Evolutionary conservation across 192 early-diverging fungal species (phyloP).

Genomic region (Lunasporangiospora selenospora): DNA sequence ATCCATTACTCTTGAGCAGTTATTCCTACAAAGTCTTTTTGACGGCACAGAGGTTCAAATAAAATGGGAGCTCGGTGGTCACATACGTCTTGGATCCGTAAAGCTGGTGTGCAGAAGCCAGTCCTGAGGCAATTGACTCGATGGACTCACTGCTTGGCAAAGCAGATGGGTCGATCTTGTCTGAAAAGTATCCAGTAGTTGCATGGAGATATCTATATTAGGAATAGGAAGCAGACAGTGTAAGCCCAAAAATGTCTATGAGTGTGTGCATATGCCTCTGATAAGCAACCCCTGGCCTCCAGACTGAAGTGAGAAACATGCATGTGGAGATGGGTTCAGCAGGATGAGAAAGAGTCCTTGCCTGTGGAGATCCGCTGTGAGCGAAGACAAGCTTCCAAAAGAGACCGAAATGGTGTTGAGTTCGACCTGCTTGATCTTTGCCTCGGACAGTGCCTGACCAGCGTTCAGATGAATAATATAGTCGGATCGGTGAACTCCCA

Average conservation of each 20-base stretch:
- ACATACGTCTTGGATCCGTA: slow-evolving; percentile 65
- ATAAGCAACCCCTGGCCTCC: neutral
- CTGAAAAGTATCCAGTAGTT: slow-evolving; percentile 52
- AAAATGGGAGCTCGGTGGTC: too few species aligned
- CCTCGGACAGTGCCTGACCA: slow-evolving; percentile 51
- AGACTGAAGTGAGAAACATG: neutral
- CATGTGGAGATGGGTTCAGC: neutral
- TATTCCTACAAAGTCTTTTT: too few species aligned
- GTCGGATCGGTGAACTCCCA: slow-evolving; percentile 94
- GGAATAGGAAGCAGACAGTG: neutral
- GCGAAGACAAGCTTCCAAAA: slow-evolving; percentile 84
- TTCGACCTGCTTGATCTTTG: slow-evolving; percentile 89
- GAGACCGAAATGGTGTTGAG: slow-evolving; percentile 95
- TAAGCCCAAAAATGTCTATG: neutral
- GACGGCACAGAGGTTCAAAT: too few species aligned
- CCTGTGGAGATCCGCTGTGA: slow-evolving; percentile 81
- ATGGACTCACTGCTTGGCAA: slow-evolving; percentile 76
- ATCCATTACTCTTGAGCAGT: neutral
- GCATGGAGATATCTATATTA: slow-evolving; percentile 54
- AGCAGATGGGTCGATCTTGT: slow-evolving; percentile 46
- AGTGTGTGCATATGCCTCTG: neutral
- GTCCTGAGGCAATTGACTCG: slow-evolving; percentile 71
- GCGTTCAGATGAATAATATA: slow-evolving; percentile 81
- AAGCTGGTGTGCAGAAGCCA: slow-evolving; percentile 72
- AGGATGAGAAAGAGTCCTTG: too few species aligned